These are phyloP conservation scores for Kluyveromyces siamensis DNA, from an alignment of 805 yeast genomes.

Conservation along the genomic window DNA sequence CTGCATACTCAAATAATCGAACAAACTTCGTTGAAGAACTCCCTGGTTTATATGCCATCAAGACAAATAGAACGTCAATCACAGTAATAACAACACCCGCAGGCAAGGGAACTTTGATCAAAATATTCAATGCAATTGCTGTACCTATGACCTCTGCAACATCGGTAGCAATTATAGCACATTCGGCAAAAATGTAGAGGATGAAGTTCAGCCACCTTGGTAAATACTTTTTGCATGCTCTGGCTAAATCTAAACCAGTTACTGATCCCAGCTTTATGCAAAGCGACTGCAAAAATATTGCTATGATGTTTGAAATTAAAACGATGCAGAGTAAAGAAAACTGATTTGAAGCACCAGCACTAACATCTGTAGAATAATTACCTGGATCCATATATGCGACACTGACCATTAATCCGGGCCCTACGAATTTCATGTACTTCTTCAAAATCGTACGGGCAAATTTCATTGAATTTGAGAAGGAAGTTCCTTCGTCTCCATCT, in stretches of 20 bases:
- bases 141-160: constrained; percentile 93
- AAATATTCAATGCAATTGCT: constrained; percentile 74
- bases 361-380: constrained; percentile 81
- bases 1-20: constrained; percentile 67
- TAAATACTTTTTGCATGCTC: constrained; percentile 66
- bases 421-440: constrained; percentile 62
- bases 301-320: constrained; percentile 71
- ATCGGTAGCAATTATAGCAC: constrained; percentile 87
- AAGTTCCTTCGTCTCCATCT: background rate
- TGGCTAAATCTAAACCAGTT: constrained; percentile 82
- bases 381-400: constrained; percentile 96
- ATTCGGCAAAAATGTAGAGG: constrained; percentile 71
- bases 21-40: constrained; percentile 67
- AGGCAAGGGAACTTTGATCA: constrained; percentile 65
- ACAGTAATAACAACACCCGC: constrained; percentile 75
- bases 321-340: constrained; percentile 67
- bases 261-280: constrained; percentile 84
- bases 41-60: constrained; percentile 70
- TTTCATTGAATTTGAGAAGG: background rate
- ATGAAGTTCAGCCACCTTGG: constrained; percentile 56
- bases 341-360: constrained; percentile 75
- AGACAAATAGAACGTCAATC: constrained; percentile 69
- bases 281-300: constrained; percentile 71
- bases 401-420: constrained; percentile 82
- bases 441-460: constrained; percentile 15